phyloP scores from a whole-genome alignment of 2,329 filamentous ascomycete species.

The Fusarium palustre region DNA sequence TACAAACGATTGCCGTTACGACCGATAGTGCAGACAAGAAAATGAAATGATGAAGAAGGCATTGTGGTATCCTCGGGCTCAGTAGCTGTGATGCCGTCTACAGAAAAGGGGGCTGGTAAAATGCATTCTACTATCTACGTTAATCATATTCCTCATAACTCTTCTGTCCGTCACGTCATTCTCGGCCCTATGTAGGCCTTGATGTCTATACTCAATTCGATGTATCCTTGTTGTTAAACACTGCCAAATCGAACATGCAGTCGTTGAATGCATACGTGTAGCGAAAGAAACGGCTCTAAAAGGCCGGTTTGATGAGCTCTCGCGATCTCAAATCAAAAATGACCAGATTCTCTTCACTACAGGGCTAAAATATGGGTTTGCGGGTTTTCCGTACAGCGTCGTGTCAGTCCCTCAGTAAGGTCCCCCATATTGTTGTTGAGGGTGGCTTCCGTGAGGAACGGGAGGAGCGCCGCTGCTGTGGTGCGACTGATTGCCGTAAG shows the following conservation, averaged over 20 bases:
- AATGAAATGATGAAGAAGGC: conserved; percentile 46
- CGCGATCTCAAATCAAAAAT: conserved; percentile 24
- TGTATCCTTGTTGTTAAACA: conserved; percentile 19
- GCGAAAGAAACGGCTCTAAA: conserved; percentile 29
- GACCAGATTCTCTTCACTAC: conserved; percentile 7
- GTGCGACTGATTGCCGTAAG: conserved; percentile 47
- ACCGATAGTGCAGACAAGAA: conserved; percentile 53
- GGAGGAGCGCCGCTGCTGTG: conserved; percentile 46
- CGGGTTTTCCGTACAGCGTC: conserved; percentile 1
- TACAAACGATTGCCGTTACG: conserved; percentile 46
- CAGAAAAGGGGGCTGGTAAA: conserved; percentile 30
- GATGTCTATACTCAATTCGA: conserved; percentile 31
- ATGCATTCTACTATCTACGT: conserved; percentile 50
- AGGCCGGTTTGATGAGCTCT: conserved; percentile 24
- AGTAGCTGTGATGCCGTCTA: conserved; percentile 27
- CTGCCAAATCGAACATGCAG: conserved; percentile 25
- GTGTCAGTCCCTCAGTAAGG: conserved; percentile 37
- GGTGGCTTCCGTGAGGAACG: conserved; percentile 51
- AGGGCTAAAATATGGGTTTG: conserved; percentile 11
- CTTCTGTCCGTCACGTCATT: conserved; percentile 35
- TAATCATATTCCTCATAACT: conserved; percentile 39
- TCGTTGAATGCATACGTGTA: conserved; percentile 14
- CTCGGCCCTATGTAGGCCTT: conserved; percentile 29
- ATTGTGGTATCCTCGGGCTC: conserved; percentile 29
- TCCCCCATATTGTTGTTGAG: conserved; percentile 44